Conservation (phyloP, 768 basidiomycete genomes). For the Collybiopsis confluens region DNA sequence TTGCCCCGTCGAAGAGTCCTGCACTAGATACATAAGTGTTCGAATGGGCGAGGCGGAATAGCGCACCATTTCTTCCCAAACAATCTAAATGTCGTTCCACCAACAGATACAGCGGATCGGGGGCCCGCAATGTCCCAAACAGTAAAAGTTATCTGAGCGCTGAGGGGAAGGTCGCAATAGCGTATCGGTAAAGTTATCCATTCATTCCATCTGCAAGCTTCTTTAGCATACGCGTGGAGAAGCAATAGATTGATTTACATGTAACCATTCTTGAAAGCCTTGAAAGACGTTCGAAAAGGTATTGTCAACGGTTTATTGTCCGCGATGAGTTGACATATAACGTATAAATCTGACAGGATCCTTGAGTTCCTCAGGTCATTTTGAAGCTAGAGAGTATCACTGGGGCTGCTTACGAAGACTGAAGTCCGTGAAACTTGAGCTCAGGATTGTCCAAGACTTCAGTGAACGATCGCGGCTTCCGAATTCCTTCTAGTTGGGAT, state of each 20-base stretch:
- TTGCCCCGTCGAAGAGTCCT: conserved; percentile 91
- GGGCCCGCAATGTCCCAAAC: conserved; percentile 94
- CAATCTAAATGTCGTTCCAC: conserved; percentile 84
- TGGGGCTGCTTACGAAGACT: conserved; percentile 55
- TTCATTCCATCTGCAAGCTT: conserved; percentile 71
- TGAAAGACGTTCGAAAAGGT: conserved; percentile 88
- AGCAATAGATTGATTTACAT: conserved; percentile 41
- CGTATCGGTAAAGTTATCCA: conserved; percentile 89
- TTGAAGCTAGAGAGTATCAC: conserved; percentile 14
- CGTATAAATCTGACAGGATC: conserved; percentile 87
- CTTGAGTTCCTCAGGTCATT: conserved; percentile 42
- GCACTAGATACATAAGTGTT: too few species aligned
- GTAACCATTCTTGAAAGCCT: conserved; percentile 82
- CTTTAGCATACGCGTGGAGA: not conserved
- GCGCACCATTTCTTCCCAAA: conserved; percentile 92
- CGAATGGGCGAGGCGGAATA: not conserved
- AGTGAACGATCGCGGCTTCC: conserved; percentile 66
- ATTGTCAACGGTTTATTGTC: conserved; percentile 93
- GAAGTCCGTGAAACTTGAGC: conserved; percentile 77
- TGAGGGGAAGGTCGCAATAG: conserved; percentile 89
- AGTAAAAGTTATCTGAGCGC: conserved; percentile 87
- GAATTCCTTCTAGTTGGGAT: conserved; percentile 81
- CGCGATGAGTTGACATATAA: conserved; percentile 87
- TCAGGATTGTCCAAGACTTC: conserved; percentile 84
- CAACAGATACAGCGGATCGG: conserved; percentile 74